Conservation (phyloP, 768 basidiomycete species). For the Auricularia cornea region DNA sequence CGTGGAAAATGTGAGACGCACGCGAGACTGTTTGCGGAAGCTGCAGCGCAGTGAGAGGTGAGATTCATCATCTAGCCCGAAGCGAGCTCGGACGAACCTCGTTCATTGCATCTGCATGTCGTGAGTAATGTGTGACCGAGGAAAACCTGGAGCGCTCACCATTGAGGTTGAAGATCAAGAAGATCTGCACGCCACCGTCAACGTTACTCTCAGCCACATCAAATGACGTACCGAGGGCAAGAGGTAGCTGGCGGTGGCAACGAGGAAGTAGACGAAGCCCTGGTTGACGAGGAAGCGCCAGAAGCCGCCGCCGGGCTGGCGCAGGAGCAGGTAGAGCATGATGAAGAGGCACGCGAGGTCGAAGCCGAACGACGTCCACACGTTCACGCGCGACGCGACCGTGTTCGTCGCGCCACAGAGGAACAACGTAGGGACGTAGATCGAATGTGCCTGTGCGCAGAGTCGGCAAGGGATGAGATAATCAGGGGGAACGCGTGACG, state of each 20-base stretch:
- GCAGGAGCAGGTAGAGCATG: neutral
- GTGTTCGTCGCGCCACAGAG: neutral
- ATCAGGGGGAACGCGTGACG: neutral
- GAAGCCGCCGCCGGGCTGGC: neutral
- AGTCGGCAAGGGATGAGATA: neutral
- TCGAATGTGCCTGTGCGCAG: neutral
- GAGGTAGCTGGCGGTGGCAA: neutral
- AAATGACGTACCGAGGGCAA: neutral
- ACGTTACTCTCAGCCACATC: too few relatives aligned
- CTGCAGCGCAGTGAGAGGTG: too few relatives aligned
- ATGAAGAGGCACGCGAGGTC: neutral
- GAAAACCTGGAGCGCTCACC: neutral
- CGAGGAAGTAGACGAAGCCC: neutral
- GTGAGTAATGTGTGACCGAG: neutral
- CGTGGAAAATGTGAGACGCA: neutral
- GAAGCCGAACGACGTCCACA: neutral
- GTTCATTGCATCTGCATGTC: neutral
- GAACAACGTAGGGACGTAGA: neutral
- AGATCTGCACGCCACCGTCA: neutral
- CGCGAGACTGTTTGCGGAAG: neutral
- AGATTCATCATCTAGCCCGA: neutral
- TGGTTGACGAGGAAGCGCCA: neutral
- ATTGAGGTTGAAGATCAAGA: neutral
- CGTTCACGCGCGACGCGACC: neutral
- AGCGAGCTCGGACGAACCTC: neutral